These are phyloP conservation scores for Boletus insuetus DNA, from an alignment of 768 basidiomycete genomes.

Conservation along the genomic window DNA sequence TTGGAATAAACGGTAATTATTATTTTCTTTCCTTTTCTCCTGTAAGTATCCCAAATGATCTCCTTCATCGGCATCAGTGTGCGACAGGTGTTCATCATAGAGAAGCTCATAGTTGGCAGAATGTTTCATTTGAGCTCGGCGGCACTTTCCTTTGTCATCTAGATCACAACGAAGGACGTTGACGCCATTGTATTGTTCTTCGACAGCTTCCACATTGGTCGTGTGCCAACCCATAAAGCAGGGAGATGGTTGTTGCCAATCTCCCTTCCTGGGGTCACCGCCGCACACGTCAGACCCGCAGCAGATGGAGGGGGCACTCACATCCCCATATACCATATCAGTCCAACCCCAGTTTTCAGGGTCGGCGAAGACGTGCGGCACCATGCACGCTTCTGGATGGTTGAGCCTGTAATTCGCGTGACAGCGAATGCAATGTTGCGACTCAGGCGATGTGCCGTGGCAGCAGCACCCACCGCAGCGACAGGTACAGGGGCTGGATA, in stretches of 20 bases:
- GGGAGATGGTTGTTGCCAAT: not conserved
- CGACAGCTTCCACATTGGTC: not conserved
- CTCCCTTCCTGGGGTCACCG: not conserved
- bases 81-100: not conserved
- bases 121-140: not conserved
- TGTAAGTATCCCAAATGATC: not conserved
- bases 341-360: too few relatives aligned
- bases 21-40: not conserved
- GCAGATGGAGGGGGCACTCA: not conserved
- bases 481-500: not conserved
- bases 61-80: not conserved
- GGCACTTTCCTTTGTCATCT: not conserved
- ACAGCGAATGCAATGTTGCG: constrained; percentile 4
- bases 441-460: not conserved
- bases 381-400: not conserved
- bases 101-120: not conserved
- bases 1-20: not conserved
- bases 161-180: constrained; percentile 1
- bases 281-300: not conserved
- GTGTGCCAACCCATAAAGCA: constrained; percentile 4
- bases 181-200: not conserved
- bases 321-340: not conserved
- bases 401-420: not conserved
- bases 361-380: not conserved
- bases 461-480: not conserved